These are phyloP conservation scores for Boehmeria nivea DNA, from an alignment of 306 rosid genomes.

Conservation along the genomic window DNA sequence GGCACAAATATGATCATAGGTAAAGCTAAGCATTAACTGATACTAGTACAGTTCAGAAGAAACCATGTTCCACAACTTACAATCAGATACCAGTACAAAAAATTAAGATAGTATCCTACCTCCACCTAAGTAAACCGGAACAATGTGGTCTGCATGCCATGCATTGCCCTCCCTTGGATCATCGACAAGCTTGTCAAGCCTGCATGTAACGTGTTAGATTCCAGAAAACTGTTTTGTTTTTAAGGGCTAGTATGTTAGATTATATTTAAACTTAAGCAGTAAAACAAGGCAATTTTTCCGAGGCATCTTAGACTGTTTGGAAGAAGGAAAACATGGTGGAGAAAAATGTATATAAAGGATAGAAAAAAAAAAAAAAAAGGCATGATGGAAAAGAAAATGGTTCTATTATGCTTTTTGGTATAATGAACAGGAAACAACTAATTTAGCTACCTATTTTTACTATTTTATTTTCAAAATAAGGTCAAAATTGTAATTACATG, in stretches of 20 bases:
- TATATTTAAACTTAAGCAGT: background rate
- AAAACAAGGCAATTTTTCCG: background rate
- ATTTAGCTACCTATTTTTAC: too few relatives aligned
- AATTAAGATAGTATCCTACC: slow-evolving; percentile 52
- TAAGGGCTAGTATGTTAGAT: background rate
- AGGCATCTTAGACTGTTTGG: background rate
- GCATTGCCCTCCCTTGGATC: slow-evolving; percentile 88
- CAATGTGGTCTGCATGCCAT: slow-evolving; percentile 95
- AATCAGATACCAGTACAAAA: too few relatives aligned
- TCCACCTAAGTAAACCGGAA: slow-evolving; percentile 94
- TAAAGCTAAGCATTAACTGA: background rate
- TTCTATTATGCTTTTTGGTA: too few relatives aligned
- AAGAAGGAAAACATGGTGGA: too few relatives aligned
- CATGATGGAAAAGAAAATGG: too few relatives aligned
- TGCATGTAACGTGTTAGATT: slow-evolving; percentile 27
- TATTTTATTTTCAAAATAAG: too few relatives aligned
- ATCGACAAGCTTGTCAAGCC: slow-evolving; percentile 73
- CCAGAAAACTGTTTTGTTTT: slow-evolving; percentile 6
- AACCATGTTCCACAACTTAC: background rate
- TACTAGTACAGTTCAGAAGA: background rate
- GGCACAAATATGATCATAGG: background rate
- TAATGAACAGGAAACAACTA: too few relatives aligned
- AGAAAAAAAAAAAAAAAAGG: too few relatives aligned
- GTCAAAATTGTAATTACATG: too few relatives aligned
- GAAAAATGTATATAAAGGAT: too few relatives aligned